These are phyloP conservation scores for Sapria himalayana DNA, from an alignment of 345 rosid species.

Conservation along the genomic window DNA sequence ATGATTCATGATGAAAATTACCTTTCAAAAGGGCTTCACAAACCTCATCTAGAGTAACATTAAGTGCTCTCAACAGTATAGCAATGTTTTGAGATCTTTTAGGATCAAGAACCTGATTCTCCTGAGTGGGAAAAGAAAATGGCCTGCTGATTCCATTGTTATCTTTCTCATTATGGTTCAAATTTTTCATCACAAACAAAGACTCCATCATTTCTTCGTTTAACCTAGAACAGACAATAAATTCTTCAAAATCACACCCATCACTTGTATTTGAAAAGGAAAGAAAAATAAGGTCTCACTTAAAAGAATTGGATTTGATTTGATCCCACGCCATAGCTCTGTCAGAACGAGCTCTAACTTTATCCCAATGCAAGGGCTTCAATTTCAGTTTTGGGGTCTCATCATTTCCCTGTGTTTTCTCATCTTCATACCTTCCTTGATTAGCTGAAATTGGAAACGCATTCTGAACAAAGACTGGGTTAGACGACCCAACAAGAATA, in stretches of 20 bases:
- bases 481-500: slow-evolving; percentile 17
- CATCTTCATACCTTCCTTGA: slow-evolving; percentile 12
- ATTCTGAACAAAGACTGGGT: slow-evolving; percentile 14
- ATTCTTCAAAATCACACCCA: slow-evolving; percentile 7
- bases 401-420: slow-evolving; percentile 20
- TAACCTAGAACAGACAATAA: slow-evolving; percentile 28
- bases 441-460: not conserved
- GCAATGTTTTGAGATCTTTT: slow-evolving; percentile 87
- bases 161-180: slow-evolving; percentile 25
- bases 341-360: slow-evolving; percentile 81
- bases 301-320: slow-evolving; percentile 70
- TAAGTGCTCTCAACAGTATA: slow-evolving; percentile 75
- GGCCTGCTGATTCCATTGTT: slow-evolving; percentile 13
- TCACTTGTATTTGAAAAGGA: not conserved
- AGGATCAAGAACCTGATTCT: slow-evolving; percentile 63
- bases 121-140: slow-evolving; percentile 20
- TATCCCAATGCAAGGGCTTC: slow-evolving; percentile 96
- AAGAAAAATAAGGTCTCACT: slow-evolving; percentile 25
- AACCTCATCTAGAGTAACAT: slow-evolving; percentile 80
- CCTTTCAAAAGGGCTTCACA: slow-evolving; percentile 88
- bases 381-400: slow-evolving; percentile 44
- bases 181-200: slow-evolving; percentile 42
- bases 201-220: slow-evolving; percentile 98
- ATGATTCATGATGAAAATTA: too few relatives aligned
- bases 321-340: slow-evolving; percentile 96